Evolutionary conservation across 306 rosid genomes (phyloP), one percentile per base, ranked within the genome.

Genomic region (Albizia julibrissin): DNA sequence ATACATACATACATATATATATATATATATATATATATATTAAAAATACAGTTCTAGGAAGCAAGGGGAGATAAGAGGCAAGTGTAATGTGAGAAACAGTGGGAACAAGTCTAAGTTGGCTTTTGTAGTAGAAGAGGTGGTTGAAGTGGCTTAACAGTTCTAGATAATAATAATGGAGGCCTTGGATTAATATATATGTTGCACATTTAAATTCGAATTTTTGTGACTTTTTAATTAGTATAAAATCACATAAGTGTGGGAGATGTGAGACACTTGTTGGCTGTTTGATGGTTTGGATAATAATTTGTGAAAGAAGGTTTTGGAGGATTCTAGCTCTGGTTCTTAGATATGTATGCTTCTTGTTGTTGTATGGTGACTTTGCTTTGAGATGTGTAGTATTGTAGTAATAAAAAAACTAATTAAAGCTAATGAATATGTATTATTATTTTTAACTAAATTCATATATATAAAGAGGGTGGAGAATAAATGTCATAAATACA

Each of bases 1-100:
- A n/a, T n/a, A n/a, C n/a, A n/a, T n/a, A n/a, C n/a, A n/a, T n/a
- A n/a, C n/a, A n/a, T n/a, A n/a, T n/a, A n/a, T n/a, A n/a, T n/a
- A n/a, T n/a, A n/a, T n/a, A n/a, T n/a, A n/a, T n/a, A n/a, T n/a
- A n/a, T n/a, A n/a, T n/a, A n/a, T n/a, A n/a, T n/a, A n/a, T n/a
- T n/a, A n/a, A n/a, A n/a, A n/a, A n/a, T n/a, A n/a, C n/a, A n/a
- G n/a, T n/a, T n/a, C n/a, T n/a, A n/a, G 91, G 14, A 61, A 24
- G 1, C 43, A 72, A 4, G 96, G 92, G 0, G 91, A 91, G 52
- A 46, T 91, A 68, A 87, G 96, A 10, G 74, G 11, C 29, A 69
- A 40, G 74, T 69, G 74, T 4, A 39, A 40, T 40, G 49, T 69
- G 0, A 40, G 18, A 19, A 69, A 69, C 7, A 21, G 31, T 3